Conservation (phyloP, 441 rosid species). For the Adansonia grandidieri region DNA sequence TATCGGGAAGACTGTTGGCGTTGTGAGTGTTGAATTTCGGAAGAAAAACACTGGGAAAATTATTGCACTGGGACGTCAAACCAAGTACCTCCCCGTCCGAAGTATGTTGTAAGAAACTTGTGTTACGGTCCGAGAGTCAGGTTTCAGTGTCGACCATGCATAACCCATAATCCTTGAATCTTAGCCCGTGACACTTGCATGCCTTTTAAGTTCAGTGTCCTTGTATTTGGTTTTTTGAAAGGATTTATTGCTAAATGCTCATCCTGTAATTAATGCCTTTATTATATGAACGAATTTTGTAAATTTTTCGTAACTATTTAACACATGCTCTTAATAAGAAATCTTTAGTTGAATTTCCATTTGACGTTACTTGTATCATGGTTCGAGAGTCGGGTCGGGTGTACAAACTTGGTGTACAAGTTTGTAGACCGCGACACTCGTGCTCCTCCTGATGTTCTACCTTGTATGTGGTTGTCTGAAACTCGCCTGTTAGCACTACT, state of each 20-base stretch:
- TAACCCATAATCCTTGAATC: too few relatives aligned
- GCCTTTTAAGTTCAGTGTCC: too few relatives aligned
- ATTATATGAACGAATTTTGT: too few relatives aligned
- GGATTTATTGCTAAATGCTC: too few relatives aligned
- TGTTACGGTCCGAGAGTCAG: too few relatives aligned
- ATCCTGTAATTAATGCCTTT: too few relatives aligned
- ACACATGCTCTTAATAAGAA: neutral
- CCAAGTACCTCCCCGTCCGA: slow-evolving; percentile 63
- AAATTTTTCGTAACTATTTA: neutral
- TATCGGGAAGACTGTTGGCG: slow-evolving; percentile 81
- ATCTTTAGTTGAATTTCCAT: neutral
- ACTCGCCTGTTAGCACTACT: neutral
- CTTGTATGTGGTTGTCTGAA: slow-evolving; percentile 4
- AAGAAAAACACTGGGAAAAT: slow-evolving; percentile 77
- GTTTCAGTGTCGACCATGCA: too few relatives aligned
- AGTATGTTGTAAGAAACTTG: slow-evolving; percentile 50
- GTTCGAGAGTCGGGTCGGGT: too few relatives aligned
- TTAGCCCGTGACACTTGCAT: too few relatives aligned
- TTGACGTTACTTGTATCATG: neutral
- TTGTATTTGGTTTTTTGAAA: too few relatives aligned
- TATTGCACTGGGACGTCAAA: slow-evolving; percentile 90
- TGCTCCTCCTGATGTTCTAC: neutral
- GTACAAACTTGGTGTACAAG: too few relatives aligned
- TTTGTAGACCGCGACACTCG: too few relatives aligned
- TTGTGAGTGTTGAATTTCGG: slow-evolving; percentile 71